Conservation (phyloP, 2,329 filamentous ascomycete species). For the Falciphora oryzae region DNA sequence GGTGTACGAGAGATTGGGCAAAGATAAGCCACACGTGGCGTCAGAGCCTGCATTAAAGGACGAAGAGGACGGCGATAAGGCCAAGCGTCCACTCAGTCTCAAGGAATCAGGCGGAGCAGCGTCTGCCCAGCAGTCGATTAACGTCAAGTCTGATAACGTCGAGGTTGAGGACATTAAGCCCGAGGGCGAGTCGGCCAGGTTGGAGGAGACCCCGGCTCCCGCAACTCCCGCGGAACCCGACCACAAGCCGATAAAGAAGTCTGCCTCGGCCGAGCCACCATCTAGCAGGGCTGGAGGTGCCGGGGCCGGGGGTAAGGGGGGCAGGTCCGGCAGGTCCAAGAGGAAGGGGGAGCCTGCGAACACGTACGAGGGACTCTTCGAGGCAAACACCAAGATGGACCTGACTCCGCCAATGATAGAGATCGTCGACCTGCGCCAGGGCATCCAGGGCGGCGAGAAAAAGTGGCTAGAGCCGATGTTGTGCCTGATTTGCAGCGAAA, state of each 20-base stretch:
- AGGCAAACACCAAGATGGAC: no score
- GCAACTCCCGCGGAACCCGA: neutral
- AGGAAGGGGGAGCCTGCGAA: slow-evolving; percentile 21
- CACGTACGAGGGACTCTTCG: slow-evolving; percentile 47
- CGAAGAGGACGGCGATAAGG: slow-evolving; percentile 34
- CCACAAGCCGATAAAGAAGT: no score
- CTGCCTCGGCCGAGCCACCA: slow-evolving; percentile 13
- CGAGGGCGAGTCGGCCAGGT: slow-evolving; percentile 18
- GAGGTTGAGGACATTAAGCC: slow-evolving; percentile 23
- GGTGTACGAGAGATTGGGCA: slow-evolving; percentile 44
- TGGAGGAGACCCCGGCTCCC: slow-evolving; percentile 19
- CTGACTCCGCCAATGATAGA: slow-evolving; percentile 43
- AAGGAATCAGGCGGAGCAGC: slow-evolving; percentile 44
- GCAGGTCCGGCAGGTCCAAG: slow-evolving; percentile 7
- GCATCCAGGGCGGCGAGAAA: slow-evolving; percentile 42
- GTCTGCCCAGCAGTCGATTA: slow-evolving; percentile 44
- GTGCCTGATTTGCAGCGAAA: slow-evolving; percentile 44
- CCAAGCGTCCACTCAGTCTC: slow-evolving; percentile 43
- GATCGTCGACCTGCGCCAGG: slow-evolving; percentile 44
- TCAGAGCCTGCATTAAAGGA: slow-evolving; percentile 28
- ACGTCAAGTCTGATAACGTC: slow-evolving; percentile 42
- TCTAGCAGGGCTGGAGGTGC: slow-evolving; percentile 17
- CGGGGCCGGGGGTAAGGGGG: slow-evolving; percentile 1
- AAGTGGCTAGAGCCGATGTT: slow-evolving; percentile 46
- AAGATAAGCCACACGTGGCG: slow-evolving; percentile 43